These are phyloP conservation scores for Aspergillus fijiensis DNA, from an alignment of 2,329 filamentous ascomycete species.

Conservation along the genomic window DNA sequence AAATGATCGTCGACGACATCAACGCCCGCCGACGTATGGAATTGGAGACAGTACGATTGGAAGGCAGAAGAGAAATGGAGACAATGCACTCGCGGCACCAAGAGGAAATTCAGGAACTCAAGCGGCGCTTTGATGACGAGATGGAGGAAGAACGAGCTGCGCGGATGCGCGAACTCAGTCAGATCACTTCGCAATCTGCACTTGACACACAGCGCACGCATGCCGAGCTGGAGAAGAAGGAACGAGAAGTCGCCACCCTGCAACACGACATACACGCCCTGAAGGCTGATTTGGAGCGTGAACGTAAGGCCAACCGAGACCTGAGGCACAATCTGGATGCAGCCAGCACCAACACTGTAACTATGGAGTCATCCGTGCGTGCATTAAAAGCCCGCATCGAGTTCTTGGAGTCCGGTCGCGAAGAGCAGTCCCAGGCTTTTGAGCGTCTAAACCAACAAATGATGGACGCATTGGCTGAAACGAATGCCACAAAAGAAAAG, in stretches of 20 bases:
- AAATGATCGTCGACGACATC: constrained; percentile 53
- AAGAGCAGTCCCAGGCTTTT: constrained; percentile 84
- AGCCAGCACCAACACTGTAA: constrained; percentile 60
- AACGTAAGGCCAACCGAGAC: constrained; percentile 60
- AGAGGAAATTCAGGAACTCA: constrained; percentile 66
- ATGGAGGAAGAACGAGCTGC: constrained; percentile 61
- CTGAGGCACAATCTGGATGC: constrained; percentile 61
- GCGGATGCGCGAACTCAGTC: constrained; percentile 41
- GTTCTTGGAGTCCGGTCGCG: constrained; percentile 84
- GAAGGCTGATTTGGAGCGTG: constrained; percentile 56
- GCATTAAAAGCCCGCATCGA: constrained; percentile 79
- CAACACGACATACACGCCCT: constrained; percentile 40
- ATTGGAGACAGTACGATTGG: constrained; percentile 44
- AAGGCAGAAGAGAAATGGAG: constrained; percentile 55
- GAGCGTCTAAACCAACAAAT: constrained; percentile 76
- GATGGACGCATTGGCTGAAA: constrained; percentile 70
- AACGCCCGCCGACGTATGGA: constrained; percentile 53
- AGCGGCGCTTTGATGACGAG: constrained; percentile 63
- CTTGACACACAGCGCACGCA: constrained; percentile 42
- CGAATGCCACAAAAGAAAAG: constrained; percentile 72
- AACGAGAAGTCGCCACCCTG: constrained; percentile 53
- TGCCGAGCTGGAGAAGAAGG: constrained; percentile 53
- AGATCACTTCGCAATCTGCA: constrained; percentile 34
- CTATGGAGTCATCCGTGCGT: constrained; percentile 71
- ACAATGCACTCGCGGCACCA: constrained; percentile 61